phyloP scores from a whole-genome alignment of 768 basidiomycete genomes.

The Imleria badia region DNA sequence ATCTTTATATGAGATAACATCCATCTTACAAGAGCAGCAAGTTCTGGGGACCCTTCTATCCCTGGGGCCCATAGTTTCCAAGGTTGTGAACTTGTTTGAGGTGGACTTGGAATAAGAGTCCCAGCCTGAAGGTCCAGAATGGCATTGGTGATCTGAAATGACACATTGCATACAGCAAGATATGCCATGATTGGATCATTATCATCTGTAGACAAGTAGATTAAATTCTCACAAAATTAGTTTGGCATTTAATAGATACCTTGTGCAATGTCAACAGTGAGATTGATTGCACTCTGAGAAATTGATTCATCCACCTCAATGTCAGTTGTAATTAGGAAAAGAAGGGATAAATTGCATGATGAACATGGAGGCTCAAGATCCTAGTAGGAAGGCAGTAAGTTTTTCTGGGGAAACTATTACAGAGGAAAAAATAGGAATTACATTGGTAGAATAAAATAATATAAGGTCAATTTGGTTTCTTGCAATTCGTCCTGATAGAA shows the following conservation, averaged over 20 bases:
- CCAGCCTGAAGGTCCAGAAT: conserved; percentile 3
- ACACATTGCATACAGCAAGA: conserved; percentile 9
- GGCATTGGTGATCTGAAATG: not conserved
- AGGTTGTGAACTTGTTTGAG: not conserved
- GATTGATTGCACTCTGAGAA: not conserved
- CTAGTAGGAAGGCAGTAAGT: too few species aligned
- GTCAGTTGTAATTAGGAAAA: conserved; percentile 13
- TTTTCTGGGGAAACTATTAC: too few species aligned
- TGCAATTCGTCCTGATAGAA: too few species aligned
- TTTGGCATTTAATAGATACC: not conserved
- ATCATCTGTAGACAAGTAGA: not conserved
- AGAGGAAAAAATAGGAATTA: too few species aligned
- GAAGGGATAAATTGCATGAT: not conserved
- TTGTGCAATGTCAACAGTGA: not conserved
- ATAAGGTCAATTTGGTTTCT: too few species aligned
- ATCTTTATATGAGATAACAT: too few species aligned
- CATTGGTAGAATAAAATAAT: too few species aligned
- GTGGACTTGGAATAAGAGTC: not conserved
- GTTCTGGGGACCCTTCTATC: too few species aligned
- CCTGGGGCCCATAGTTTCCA: conserved; percentile 10
- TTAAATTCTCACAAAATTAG: not conserved
- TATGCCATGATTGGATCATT: not conserved
- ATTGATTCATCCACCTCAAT: conserved; percentile 2
- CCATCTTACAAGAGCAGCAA: too few species aligned
- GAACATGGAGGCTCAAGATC: too few species aligned